A percentile compares a stretch with the other conserved stretches of the same genome.
These are phyloP conservation scores for Ustilaginoidea virens DNA, from an alignment of 2,329 filamentous ascomycete species.

Conservation along the genomic window DNA sequence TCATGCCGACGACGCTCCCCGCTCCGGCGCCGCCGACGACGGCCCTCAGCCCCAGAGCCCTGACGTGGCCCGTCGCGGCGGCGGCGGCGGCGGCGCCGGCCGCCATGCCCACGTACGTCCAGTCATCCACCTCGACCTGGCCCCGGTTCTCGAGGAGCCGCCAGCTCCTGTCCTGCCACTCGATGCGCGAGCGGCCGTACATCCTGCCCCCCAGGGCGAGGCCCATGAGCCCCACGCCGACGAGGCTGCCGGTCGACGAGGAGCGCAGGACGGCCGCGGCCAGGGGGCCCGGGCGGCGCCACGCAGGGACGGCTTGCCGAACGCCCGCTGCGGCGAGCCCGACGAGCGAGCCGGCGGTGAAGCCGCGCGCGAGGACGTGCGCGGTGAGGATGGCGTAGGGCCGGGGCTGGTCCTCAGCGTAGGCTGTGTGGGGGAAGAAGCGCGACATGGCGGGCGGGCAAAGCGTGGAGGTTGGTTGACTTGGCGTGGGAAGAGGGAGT, in stretches of 20 bases:
- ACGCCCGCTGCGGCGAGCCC: conserved; percentile 23
- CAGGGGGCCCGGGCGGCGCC: conserved; percentile 14
- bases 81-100: conserved; percentile 18
- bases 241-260: conserved; percentile 29
- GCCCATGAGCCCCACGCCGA: conserved; percentile 27
- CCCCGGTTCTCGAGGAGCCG: conserved; percentile 40
- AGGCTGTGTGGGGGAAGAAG: conserved; percentile 36
- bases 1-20: conserved; percentile 32
- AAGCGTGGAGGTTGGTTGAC: not conserved
- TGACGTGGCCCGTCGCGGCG: conserved; percentile 14
- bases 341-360: conserved; percentile 36
- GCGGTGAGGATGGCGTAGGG: conserved; percentile 37
- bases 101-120: conserved; percentile 29
- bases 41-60: conserved; percentile 21
- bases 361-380: conserved; percentile 41
- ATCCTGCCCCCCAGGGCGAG: conserved; percentile 32
- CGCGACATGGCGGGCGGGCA: conserved; percentile 31
- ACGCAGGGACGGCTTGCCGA: conserved; percentile 13
- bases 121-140: conserved; percentile 42
- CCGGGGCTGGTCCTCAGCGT: conserved; percentile 48
- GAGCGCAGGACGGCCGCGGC: conserved; percentile 13
- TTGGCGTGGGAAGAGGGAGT: not conserved
- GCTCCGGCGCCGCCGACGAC: conserved; percentile 27
- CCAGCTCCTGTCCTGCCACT: conserved; percentile 51
- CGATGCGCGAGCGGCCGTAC: conserved; percentile 39